A percentile compares a stretch with the other conserved stretches of the same genome.
Conservation (phyloP, 2,329 filamentous ascomycete genomes). For the Sporothrix protearum region DNA sequence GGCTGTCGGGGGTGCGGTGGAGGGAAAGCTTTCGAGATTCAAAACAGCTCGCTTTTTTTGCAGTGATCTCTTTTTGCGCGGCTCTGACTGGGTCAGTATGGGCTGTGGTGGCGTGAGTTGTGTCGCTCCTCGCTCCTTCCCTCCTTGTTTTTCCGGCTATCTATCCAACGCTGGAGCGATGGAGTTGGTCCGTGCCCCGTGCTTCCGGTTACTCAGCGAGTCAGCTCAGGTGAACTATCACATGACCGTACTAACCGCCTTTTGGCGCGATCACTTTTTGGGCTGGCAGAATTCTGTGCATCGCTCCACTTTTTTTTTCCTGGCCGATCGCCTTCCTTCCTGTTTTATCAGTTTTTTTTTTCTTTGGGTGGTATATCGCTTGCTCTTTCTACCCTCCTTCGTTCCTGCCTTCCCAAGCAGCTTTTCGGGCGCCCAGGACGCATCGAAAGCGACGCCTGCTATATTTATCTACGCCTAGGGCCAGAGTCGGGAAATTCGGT, state of each 20-base stretch:
- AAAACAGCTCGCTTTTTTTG: slow-evolving; percentile 21
- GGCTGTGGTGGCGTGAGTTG: slow-evolving; percentile 29
- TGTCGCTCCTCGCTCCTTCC: not conserved
- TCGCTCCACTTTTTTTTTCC: slow-evolving; percentile 12
- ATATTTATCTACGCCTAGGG: not conserved
- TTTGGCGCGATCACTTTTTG: not conserved
- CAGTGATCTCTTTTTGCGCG: slow-evolving; percentile 25
- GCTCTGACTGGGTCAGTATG: slow-evolving; percentile 23
- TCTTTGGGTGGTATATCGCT: not conserved
- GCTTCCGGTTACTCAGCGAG: not conserved
- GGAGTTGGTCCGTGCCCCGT: slow-evolving; percentile 20
- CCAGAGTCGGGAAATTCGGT: not conserved
- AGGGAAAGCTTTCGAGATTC: slow-evolving; percentile 13
- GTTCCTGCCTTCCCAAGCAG: not conserved
- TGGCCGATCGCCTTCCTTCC: slow-evolving; percentile 4
- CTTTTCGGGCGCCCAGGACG: slow-evolving; percentile 8
- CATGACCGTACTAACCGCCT: slow-evolving; percentile 13
- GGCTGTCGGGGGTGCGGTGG: not conserved
- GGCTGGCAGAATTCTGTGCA: slow-evolving; percentile 20
- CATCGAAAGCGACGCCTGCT: not conserved
- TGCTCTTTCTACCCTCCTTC: not conserved
- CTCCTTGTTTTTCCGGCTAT: slow-evolving; percentile 28
- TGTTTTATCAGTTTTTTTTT: slow-evolving; percentile 18
- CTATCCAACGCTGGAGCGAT: not conserved
- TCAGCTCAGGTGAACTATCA: not conserved